Evolutionary conservation across 2,329 filamentous ascomycete genomes (phyloP), one percentile per base, ranked within the genome.

Genomic region (Chrysosphaeria jannelii): DNA sequence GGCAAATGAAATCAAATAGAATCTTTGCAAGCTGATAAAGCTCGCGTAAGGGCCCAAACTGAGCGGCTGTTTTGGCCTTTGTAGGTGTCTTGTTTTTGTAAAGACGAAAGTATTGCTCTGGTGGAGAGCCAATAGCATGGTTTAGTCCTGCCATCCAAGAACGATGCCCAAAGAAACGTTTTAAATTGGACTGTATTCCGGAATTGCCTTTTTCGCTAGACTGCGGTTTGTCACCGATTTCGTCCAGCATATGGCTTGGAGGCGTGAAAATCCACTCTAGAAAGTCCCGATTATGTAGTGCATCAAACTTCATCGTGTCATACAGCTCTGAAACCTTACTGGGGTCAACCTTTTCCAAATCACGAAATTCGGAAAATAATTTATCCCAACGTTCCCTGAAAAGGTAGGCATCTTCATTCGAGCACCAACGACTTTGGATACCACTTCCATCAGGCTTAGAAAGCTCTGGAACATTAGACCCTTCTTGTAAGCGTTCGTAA

Each of bases 241-340:
- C 71, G 25, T 71, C 70, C 8, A 81, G 49, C 45, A 89, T 74
- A 28, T 53, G 56, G 35, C 63, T 66, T 16, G 74, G 67, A 2
- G 85, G 85, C 10, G 78, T 89, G 35, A 97, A 97, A 0, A 91
- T 70, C 75, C 85, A 93, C 42, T 97, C 85, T 4, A 97, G 50
- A 37, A 97, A 97, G 30, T 78, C 75, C 3, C 85, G 66, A 39
- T 97, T 97, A 45, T 97, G 88, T 9, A 97, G 53, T 1, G 85
- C 85, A 41, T 97, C 85, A 32, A 93, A 97, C 44, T 97, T 97
- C 85, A 97, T 93, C 11, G 81, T 93, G 42, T 97, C 85, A 42
- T 97, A 97, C 3, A 97, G 57, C 47, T 97, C 85, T 5, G 78
- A 91, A 30, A 97, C 81, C 49, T 97, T 97, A 52, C 79, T 90